A percentile compares a stretch with the other conserved stretches of the same genome.
phyloP scores from a whole-genome alignment of 2,329 filamentous ascomycete species.

The Pseudogymnoascus sp. region DNA sequence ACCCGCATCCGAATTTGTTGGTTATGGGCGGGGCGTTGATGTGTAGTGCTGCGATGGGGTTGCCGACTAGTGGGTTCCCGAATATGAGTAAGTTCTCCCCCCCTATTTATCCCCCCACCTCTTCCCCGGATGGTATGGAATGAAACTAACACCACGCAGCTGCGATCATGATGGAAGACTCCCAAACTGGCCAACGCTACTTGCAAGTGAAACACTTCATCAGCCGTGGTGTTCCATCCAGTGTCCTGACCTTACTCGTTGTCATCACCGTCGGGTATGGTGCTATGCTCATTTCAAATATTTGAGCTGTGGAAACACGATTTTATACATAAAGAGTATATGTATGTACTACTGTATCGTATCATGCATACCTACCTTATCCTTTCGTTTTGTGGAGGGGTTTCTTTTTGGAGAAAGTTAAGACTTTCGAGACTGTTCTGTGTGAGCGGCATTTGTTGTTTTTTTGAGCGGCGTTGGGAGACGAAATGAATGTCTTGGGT shows the following conservation, averaged over 20 bases:
- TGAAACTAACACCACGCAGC: conserved; percentile 43
- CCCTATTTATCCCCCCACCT: conserved; percentile 5
- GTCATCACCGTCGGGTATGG: conserved; percentile 87
- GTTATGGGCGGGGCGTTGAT: conserved; percentile 95
- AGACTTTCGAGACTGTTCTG: neutral
- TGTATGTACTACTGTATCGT: neutral
- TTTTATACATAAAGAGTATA: conserved; percentile 40
- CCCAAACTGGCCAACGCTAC: conserved; percentile 82
- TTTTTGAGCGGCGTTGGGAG: neutral
- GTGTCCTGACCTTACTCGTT: conserved; percentile 71
- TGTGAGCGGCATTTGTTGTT: neutral
- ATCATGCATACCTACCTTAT: neutral
- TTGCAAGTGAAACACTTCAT: conserved; percentile 91
- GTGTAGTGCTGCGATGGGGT: conserved; percentile 94
- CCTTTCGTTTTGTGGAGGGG: neutral
- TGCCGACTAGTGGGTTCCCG: conserved; percentile 93
- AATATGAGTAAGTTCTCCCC: conserved; percentile 83
- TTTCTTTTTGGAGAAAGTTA: neutral
- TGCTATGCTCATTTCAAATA: conserved; percentile 56
- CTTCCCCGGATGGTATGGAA: conserved; percentile 7
- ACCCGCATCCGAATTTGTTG: conserved; percentile 87
- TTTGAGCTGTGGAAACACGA: neutral
- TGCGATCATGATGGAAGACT: conserved; percentile 98
- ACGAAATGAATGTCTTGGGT: neutral
- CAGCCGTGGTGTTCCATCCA: conserved; percentile 83